These are phyloP conservation scores for Mrakiaceae sp. DNA, from an alignment of 1,284 basidiomycete genomes.

Conservation along the genomic window DNA sequence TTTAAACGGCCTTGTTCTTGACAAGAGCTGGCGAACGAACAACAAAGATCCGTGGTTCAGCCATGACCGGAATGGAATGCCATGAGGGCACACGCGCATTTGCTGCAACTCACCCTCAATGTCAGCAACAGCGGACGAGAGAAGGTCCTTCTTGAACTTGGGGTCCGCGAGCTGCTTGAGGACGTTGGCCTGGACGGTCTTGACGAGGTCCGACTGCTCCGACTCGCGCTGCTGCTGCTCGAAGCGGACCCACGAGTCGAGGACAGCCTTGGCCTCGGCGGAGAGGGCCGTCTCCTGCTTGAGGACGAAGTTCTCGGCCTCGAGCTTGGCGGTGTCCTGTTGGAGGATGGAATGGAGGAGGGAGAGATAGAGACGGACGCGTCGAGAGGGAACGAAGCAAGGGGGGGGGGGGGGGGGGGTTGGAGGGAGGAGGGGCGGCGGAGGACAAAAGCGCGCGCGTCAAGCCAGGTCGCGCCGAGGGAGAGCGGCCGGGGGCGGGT, in stretches of 20 bases:
- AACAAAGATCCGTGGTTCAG: background rate
- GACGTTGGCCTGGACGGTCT: constrained; percentile 77
- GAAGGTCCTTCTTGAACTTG: constrained; percentile 85
- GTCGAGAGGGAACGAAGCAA: no score
- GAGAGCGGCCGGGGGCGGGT: no score
- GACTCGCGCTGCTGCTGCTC: constrained; percentile 94
- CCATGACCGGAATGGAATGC: constrained; percentile 17
- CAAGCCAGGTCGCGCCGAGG: background rate
- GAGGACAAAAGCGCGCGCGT: no score
- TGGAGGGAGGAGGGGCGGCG: background rate
- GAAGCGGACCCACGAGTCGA: constrained; percentile 96
- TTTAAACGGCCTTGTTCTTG: constrained; percentile 56
- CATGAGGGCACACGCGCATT: background rate
- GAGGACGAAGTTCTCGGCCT: constrained; percentile 82
- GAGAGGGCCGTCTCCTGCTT: constrained; percentile 80
- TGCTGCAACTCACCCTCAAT: constrained; percentile 67
- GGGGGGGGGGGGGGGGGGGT: background rate
- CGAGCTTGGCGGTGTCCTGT: constrained; percentile 83
- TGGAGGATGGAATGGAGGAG: background rate
- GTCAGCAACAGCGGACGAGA: constrained; percentile 72
- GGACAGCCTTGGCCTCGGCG: constrained; percentile 81
- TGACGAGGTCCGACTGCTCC: constrained; percentile 84
- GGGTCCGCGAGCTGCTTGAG: constrained; percentile 72
- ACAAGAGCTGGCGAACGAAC: constrained; percentile 45
- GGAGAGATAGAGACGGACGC: no score